These are phyloP conservation scores for Kwoniella dejecticola DNA, from an alignment of 768 basidiomycete species.

Conservation along the genomic window DNA sequence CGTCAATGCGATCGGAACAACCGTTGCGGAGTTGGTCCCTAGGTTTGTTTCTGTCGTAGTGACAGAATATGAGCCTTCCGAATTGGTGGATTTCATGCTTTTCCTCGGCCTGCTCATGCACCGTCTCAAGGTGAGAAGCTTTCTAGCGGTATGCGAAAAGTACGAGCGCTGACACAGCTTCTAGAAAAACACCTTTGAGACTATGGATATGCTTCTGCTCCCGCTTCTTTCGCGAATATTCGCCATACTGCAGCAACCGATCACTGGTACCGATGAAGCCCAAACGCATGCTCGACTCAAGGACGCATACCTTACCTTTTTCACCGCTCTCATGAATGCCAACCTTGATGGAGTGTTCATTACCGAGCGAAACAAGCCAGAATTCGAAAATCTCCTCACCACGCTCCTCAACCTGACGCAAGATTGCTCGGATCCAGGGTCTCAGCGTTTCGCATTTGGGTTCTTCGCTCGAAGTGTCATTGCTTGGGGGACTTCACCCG, in stretches of 20 bases:
- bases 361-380: slow-evolving; percentile 74
- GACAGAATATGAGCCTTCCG: slow-evolving; percentile 84
- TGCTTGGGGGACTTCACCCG: slow-evolving; percentile 56
- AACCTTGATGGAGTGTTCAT: slow-evolving; percentile 81
- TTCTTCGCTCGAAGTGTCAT: slow-evolving; percentile 63
- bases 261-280: slow-evolving; percentile 82
- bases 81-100: slow-evolving; percentile 91
- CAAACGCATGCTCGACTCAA: slow-evolving; percentile 77
- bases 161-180: background rate
- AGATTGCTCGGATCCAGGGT: slow-evolving; percentile 71
- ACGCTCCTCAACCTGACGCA: slow-evolving; percentile 72
- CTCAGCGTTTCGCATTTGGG: slow-evolving; percentile 75
- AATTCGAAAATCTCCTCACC: slow-evolving; percentile 71
- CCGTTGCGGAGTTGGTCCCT: slow-evolving; percentile 82
- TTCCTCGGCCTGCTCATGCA: slow-evolving; percentile 90
- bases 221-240: slow-evolving; percentile 83
- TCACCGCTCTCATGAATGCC: slow-evolving; percentile 78
- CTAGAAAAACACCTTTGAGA: slow-evolving; percentile 80
- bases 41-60: slow-evolving; percentile 87
- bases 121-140: slow-evolving; percentile 75
- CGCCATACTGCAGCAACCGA: slow-evolving; percentile 74
- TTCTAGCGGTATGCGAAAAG: background rate
- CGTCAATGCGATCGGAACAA: slow-evolving; percentile 81
- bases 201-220: slow-evolving; percentile 84
- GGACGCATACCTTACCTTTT: slow-evolving; percentile 79